Percentiles rank a stretch among this genome's conserved stretches.
Conservation (phyloP, 495 filamentous ascomycete genomes). For the Penicillium goetzii region DNA sequence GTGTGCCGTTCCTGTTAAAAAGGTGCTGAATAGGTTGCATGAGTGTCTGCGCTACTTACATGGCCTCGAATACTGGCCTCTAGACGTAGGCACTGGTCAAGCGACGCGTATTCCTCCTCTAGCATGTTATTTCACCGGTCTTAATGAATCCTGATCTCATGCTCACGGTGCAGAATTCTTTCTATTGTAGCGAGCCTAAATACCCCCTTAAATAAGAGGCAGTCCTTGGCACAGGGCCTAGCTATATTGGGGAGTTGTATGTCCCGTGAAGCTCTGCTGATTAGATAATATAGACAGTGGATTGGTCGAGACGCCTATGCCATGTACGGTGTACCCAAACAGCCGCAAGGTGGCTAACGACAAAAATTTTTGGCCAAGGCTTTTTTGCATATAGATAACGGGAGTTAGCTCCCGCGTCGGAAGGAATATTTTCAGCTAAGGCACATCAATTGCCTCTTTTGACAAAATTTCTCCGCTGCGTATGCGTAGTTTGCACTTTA, state of each 20-base stretch:
- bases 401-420: too few relatives aligned
- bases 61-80: not conserved
- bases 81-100: not conserved
- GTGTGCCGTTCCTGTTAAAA: too few relatives aligned
- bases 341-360: not conserved
- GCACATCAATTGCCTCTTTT: not conserved
- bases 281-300: not conserved
- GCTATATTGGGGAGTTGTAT: not conserved
- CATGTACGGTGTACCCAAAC: not conserved
- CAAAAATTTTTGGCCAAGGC: not conserved
- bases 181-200: not conserved
- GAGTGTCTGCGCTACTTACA: not conserved
- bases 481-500: too few relatives aligned
- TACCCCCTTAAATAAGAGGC: not conserved
- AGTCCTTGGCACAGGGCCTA: not conserved
- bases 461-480: not conserved
- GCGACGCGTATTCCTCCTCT: not conserved
- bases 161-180: not conserved
- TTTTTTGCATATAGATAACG: not conserved
- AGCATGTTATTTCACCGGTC: not conserved
- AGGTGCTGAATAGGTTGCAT: not conserved
- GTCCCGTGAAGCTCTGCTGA: not conserved
- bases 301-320: not conserved
- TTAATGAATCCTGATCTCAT: not conserved
- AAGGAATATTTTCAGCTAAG: not conserved